Conservation (phyloP, 768 basidiomycete genomes). For the Auricularia sp. region DNA sequence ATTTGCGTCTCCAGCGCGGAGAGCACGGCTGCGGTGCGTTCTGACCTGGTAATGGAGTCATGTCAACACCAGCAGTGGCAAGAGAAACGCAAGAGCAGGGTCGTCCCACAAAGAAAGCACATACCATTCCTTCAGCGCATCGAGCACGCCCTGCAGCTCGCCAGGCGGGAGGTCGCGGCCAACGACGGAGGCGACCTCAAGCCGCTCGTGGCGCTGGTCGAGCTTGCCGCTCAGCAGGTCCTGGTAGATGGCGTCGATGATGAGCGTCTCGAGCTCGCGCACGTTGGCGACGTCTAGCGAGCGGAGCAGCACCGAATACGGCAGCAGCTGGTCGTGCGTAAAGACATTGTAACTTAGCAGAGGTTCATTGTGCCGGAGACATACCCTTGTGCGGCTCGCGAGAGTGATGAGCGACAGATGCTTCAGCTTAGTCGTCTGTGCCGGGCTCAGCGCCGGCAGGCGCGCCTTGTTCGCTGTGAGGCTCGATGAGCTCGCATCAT, state of each 20-base stretch:
- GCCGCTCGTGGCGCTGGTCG: constrained; percentile 81
- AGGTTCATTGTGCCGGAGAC: not conserved
- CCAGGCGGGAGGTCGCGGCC: constrained; percentile 84
- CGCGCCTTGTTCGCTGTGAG: constrained; percentile 49
- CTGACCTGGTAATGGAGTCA: not conserved
- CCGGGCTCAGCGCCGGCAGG: constrained; percentile 56
- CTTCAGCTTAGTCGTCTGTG: constrained; percentile 81
- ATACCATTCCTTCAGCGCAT: constrained; percentile 58
- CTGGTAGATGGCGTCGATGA: constrained; percentile 94
- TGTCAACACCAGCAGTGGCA: too few relatives aligned
- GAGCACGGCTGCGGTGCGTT: not conserved
- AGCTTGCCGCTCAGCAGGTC: constrained; percentile 84
- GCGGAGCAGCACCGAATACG: constrained; percentile 63
- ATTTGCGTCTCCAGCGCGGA: not conserved
- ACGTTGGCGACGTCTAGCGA: constrained; percentile 67
- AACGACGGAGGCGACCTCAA: constrained; percentile 88
- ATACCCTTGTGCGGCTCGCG: constrained; percentile 64
- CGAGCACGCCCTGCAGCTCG: constrained; percentile 48
- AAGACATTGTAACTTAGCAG: not conserved
- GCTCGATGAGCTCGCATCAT: not conserved
- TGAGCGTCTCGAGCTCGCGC: constrained; percentile 88
- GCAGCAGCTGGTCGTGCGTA: constrained; percentile 49
- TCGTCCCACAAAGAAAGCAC: constrained; percentile 11
- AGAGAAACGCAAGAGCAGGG: too few relatives aligned
- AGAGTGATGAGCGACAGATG: constrained; percentile 86